Percentiles rank a stretch among this genome's conserved stretches.
phyloP scores from a whole-genome alignment of 192 early-diverging fungal species.

The Linnemannia zychae region DNA sequence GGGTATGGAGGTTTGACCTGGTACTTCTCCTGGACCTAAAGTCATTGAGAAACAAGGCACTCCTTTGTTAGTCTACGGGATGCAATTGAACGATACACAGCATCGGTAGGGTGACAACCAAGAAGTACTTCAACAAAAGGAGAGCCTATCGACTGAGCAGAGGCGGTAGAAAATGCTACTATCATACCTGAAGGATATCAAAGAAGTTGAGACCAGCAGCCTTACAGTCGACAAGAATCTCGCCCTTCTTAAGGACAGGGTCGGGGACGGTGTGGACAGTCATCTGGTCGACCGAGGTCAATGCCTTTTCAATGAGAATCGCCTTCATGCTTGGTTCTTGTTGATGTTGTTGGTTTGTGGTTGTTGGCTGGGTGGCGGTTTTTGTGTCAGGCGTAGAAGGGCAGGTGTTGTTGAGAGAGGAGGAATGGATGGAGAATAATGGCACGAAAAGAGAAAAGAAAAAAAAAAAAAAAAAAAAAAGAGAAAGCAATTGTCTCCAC shows the following conservation, averaged over 20 bases:
- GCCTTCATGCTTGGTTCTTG: constrained; percentile 57
- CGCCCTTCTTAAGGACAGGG: constrained; percentile 66
- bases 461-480: neutral
- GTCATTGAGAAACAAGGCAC: neutral
- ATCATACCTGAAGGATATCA: constrained; percentile 80
- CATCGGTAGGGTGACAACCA: neutral
- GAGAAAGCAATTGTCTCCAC: neutral
- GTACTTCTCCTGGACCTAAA: constrained; percentile 81
- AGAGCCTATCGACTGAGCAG: too few relatives aligned
- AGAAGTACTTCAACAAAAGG: too few relatives aligned
- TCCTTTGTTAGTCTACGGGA: neutral
- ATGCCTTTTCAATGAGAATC: constrained; percentile 68
- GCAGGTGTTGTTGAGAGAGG: neutral
- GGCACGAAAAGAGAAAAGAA: neutral
- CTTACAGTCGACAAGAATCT: constrained; percentile 77
- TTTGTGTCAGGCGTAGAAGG: neutral
- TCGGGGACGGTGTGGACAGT: constrained; percentile 70
- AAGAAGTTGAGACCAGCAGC: constrained; percentile 82
- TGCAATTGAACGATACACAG: neutral
- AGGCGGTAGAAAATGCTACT: neutral
- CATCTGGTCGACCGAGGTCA: constrained; percentile 68
- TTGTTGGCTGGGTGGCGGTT: neutral
- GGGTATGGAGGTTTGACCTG: constrained; percentile 80
- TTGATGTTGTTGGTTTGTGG: neutral
- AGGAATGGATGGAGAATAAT: neutral